Conservation (phyloP, 2,329 filamentous ascomycete genomes). For the Gaeumannomyces sp. region DNA sequence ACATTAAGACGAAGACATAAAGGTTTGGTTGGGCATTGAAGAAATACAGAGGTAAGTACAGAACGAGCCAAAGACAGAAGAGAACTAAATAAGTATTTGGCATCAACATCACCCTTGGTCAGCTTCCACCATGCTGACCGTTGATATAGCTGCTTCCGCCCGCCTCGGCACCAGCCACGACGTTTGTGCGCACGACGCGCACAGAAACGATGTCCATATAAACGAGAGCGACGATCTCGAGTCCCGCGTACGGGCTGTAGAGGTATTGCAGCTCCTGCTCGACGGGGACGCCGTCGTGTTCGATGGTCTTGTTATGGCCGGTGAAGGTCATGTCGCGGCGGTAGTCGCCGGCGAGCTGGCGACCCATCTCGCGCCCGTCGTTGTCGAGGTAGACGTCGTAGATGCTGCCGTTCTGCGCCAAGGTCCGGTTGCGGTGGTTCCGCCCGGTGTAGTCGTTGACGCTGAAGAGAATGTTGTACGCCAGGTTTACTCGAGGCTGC, state of each 20-base stretch:
- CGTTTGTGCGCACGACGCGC: slow-evolving; percentile 41
- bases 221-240: slow-evolving; percentile 40
- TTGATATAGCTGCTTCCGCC: slow-evolving; percentile 47
- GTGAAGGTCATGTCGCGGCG: slow-evolving; percentile 47
- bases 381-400: slow-evolving; percentile 50
- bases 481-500: slow-evolving; percentile 37
- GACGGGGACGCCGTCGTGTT: slow-evolving; percentile 34
- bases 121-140: slow-evolving; percentile 21
- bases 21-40: too few species aligned
- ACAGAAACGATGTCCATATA: slow-evolving; percentile 38
- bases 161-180: slow-evolving; percentile 45
- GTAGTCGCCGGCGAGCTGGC: slow-evolving; percentile 42
- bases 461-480: slow-evolving; percentile 53
- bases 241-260: slow-evolving; percentile 43
- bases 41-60: neutral
- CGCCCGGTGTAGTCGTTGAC: slow-evolving; percentile 54
- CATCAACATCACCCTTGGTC: neutral
- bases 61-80: neutral
- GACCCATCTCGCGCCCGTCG: slow-evolving; percentile 37
- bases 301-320: slow-evolving; percentile 42
- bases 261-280: slow-evolving; percentile 47
- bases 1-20: too few species aligned
- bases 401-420: slow-evolving; percentile 49
- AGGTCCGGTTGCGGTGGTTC: slow-evolving; percentile 48
- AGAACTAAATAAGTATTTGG: too few species aligned